phyloP scores from a whole-genome alignment of 2,329 filamentous ascomycete genomes.

The Periconia sp. region DNA sequence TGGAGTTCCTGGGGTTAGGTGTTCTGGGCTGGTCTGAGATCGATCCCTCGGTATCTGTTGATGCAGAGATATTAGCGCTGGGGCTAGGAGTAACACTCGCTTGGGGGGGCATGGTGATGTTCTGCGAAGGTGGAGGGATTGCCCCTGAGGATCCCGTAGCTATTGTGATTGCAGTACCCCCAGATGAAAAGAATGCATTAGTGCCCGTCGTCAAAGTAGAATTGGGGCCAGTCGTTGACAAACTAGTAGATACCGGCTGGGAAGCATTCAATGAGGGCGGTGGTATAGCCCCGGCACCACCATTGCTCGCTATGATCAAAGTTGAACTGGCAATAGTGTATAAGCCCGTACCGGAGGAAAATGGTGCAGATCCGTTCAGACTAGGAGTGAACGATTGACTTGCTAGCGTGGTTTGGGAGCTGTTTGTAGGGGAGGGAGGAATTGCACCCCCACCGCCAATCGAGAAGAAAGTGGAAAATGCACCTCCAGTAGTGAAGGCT shows the following conservation, averaged over 20 bases:
- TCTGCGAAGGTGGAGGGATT: slow-evolving; percentile 2
- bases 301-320: not conserved
- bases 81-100: slow-evolving; percentile 4
- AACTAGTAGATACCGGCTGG: slow-evolving; percentile 1
- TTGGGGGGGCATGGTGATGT: not conserved
- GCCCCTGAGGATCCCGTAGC: slow-evolving; percentile 1
- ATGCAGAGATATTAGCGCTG: not conserved
- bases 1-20: not conserved
- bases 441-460: not conserved
- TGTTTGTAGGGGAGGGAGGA: not conserved
- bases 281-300: not conserved
- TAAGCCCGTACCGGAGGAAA: not conserved
- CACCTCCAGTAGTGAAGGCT: not conserved
- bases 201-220: slow-evolving; percentile 8
- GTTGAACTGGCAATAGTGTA: not conserved
- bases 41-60: not conserved
- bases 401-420: slow-evolving; percentile 3
- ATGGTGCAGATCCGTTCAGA: slow-evolving; percentile 1
- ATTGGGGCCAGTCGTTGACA: not conserved
- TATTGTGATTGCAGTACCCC: slow-evolving; percentile 2
- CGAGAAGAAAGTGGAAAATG: not conserved
- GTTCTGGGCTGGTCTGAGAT: not conserved
- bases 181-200: slow-evolving; percentile 2
- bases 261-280: slow-evolving; percentile 3
- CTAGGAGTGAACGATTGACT: slow-evolving; percentile 3